Base-by-base conservation (phyloP, 1,284 basidiomycete genomes). In the Polyporus tsugae region DNA sequence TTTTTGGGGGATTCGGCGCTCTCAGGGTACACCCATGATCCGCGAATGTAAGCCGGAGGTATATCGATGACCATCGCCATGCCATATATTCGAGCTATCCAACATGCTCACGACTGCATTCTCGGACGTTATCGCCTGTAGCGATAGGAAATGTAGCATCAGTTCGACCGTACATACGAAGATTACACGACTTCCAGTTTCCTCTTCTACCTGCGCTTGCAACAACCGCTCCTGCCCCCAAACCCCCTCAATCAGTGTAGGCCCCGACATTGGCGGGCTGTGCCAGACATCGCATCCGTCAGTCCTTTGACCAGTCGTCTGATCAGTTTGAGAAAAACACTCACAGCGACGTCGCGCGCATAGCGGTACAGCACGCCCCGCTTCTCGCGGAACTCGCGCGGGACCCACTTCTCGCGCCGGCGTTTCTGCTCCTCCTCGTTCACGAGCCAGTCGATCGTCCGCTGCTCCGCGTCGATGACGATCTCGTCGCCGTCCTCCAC, bases 401-500 rank as follows among this genome's bases (percentile, higher is more conserved):
- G 82, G 53, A 89, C 87, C 96, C 96, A 99, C 72, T 87, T 85
- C 70, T 85, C 84, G 75, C 84, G 88, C 64, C 98, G 89, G 67
- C 83, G 81, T 39, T 83, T 86, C 76, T 96, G 86, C 80, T 97
- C 96, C 55, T 87, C 90, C 61, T 96, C 93, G 61, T 87, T 86
- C 1, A 99, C 93, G 49, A 91, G 82, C 89, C 97, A 94, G 73
- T 91, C 84, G 72, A 99, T 93, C 25, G 88, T 88, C 79, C 95
- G 91, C 63, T 84, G 90, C 75, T 88, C 90, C 7, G 96, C 86
- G 78, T 96, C 94, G 72, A 97, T 94, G 71, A 90, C 78, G 75
- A 97, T 93, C 66, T 86, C 85, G 78, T 99, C 97, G 5, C 97
- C 98, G 76, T 99, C 97, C 77, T 93, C 83, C 52, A 98, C 93